These are phyloP conservation scores for Sideroxylon spinosum DNA, from an alignment of 179 eudicot genomes.

Conservation along the genomic window DNA sequence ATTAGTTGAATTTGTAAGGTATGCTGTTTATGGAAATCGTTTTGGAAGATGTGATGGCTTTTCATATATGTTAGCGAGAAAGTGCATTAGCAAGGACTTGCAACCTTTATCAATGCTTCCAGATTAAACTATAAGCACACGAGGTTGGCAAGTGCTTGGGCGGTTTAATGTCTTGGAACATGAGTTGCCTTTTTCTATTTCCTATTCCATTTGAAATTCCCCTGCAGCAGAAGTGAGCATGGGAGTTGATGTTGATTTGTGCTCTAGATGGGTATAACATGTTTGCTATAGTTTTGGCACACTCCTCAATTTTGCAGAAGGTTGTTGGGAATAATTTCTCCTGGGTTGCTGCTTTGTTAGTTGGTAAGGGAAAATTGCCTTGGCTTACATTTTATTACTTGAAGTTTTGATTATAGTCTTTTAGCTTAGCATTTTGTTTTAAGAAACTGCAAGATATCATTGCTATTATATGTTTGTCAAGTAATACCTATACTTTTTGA, in stretches of 20 bases:
- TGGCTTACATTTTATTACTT: conserved; percentile 32
- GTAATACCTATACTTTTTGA: conserved; percentile 3
- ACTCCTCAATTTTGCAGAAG: conserved; percentile 58
- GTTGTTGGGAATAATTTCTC: conserved; percentile 42
- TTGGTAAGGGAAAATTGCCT: conserved; percentile 69
- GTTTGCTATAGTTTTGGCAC: conserved; percentile 42
- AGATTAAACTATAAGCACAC: conserved; percentile 10
- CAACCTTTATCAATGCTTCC: not conserved
- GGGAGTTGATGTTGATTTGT: conserved; percentile 27
- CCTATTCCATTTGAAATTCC: conserved; percentile 27
- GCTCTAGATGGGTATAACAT: conserved; percentile 40
- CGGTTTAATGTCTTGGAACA: conserved; percentile 19
- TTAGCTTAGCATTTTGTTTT: conserved; percentile 15
- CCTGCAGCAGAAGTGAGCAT: conserved; percentile 33
- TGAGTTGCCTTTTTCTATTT: conserved; percentile 17
- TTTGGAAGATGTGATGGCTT: not conserved
- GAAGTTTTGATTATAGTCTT: conserved; percentile 24
- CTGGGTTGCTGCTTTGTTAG: conserved; percentile 64
- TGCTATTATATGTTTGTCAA: not conserved
- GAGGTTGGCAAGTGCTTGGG: conserved; percentile 7
- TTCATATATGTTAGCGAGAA: not conserved
- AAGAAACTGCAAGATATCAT: conserved; percentile 10
- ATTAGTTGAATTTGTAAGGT: not conserved
- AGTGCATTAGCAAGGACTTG: not conserved
- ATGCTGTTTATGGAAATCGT: not conserved